Evolutionary conservation across 2,329 filamentous ascomycete species (phyloP).

Genomic region (Alternaria brassicae): DNA sequence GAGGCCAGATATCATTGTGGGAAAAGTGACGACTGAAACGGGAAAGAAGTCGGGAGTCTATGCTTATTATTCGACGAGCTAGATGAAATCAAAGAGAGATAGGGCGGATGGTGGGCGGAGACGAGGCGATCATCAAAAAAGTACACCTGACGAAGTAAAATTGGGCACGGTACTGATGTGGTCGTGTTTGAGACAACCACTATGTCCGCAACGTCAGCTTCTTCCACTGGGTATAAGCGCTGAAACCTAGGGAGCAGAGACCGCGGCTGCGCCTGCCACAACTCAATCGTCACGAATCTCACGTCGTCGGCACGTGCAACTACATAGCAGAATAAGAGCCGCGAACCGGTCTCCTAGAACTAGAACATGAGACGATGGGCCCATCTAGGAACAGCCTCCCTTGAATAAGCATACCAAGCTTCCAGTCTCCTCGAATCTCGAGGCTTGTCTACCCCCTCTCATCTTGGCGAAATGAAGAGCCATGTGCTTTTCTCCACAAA

Average conservation of each 20-base stretch:
- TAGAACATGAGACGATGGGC: too few relatives aligned
- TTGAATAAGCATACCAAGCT: slow-evolving; percentile 1
- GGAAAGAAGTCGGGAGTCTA: too few relatives aligned
- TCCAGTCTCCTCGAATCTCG: not conserved
- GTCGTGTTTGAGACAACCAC: not conserved
- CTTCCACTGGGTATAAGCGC: not conserved
- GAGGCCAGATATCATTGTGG: too few relatives aligned
- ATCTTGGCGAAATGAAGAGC: slow-evolving; percentile 4
- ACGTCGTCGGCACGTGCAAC: not conserved
- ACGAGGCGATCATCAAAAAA: too few relatives aligned
- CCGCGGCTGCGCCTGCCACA: not conserved
- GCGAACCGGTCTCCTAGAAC: not conserved
- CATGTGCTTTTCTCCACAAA: not conserved
- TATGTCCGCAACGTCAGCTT: not conserved
- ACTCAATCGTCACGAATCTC: not conserved
- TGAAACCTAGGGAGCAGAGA: not conserved
- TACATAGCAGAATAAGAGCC: not conserved
- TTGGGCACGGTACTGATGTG: not conserved
- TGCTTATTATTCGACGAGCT: too few relatives aligned
- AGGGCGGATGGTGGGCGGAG: too few relatives aligned
- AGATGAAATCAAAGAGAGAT: too few relatives aligned
- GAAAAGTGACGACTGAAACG: too few relatives aligned
- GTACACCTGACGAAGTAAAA: too few relatives aligned
- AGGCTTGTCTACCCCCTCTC: slow-evolving; percentile 1
- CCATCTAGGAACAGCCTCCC: not conserved